A percentile compares a stretch with the other conserved stretches of the same genome.
These are phyloP conservation scores for Blastobotrys serpentis DNA, from an alignment of 1,139 yeast genomes.

Conservation along the genomic window DNA sequence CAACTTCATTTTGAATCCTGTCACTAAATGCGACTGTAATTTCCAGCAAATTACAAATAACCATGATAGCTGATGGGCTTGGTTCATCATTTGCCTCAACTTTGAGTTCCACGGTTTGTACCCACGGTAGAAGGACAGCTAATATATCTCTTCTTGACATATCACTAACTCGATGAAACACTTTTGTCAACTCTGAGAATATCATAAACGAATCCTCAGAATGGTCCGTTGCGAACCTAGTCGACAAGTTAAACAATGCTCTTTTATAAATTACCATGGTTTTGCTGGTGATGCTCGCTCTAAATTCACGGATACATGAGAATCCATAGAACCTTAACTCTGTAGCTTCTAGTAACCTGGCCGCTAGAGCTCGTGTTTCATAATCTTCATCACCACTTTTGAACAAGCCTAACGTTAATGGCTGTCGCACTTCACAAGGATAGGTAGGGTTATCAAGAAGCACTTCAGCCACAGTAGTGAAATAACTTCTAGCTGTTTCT, in stretches of 20 bases:
- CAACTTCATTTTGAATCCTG: slow-evolving; percentile 78
- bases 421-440: slow-evolving; percentile 52
- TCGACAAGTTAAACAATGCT: slow-evolving; percentile 67
- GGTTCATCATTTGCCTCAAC: slow-evolving; percentile 51
- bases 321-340: slow-evolving; percentile 55
- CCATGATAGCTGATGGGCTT: slow-evolving; percentile 53
- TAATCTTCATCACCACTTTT: slow-evolving; percentile 65
- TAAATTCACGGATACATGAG: slow-evolving; percentile 48
- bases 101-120: slow-evolving; percentile 69
- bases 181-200: slow-evolving; percentile 70
- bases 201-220: slow-evolving; percentile 59
- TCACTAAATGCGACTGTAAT: slow-evolving; percentile 77
- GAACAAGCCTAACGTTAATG: slow-evolving; percentile 63
- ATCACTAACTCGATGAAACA: slow-evolving; percentile 60
- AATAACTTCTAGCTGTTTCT: slow-evolving; percentile 59
- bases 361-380: slow-evolving; percentile 62
- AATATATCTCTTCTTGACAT: slow-evolving; percentile 71
- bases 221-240: slow-evolving; percentile 57
- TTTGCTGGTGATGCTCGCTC: slow-evolving; percentile 61
- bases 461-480: slow-evolving; percentile 66
- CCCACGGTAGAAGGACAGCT: slow-evolving; percentile 85
- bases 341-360: slow-evolving; percentile 53
- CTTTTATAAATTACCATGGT: slow-evolving; percentile 76
- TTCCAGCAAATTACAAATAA: slow-evolving; percentile 76
- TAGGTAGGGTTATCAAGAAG: slow-evolving; percentile 46